These are phyloP conservation scores for Alternaria sp. DNA, from an alignment of 2,329 filamentous ascomycete genomes.

Conservation along the genomic window DNA sequence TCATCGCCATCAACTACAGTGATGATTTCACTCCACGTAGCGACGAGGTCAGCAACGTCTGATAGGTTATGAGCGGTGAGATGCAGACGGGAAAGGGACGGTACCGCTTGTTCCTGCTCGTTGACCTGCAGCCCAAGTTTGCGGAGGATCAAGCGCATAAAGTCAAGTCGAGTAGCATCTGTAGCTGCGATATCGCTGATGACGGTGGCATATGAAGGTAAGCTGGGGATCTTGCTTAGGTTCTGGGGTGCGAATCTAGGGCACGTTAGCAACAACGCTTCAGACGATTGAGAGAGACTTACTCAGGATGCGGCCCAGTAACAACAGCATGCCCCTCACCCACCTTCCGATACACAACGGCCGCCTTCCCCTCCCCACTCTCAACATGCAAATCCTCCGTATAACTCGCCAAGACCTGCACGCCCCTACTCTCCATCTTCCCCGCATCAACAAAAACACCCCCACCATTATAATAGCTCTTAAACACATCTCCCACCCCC, in stretches of 20 bases:
- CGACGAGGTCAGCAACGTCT: slow-evolving; percentile 72
- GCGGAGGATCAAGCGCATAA: slow-evolving; percentile 77
- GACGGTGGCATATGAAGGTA: slow-evolving; percentile 73
- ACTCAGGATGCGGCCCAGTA: slow-evolving; percentile 94
- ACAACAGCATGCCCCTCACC: slow-evolving; percentile 81
- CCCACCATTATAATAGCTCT: slow-evolving; percentile 91
- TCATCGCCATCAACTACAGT: slow-evolving; percentile 69
- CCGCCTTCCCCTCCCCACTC: slow-evolving; percentile 73
- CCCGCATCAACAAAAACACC: slow-evolving; percentile 87
- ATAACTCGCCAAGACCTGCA: slow-evolving; percentile 85
- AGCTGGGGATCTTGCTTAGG: slow-evolving; percentile 69
- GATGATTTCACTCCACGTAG: slow-evolving; percentile 71
- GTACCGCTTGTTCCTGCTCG: slow-evolving; percentile 71
- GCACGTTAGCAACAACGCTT: slow-evolving; percentile 3
- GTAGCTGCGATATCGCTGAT: slow-evolving; percentile 71
- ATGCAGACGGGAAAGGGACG: slow-evolving; percentile 81
- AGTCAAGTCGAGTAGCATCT: slow-evolving; percentile 72
- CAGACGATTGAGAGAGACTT: slow-evolving; percentile 39
- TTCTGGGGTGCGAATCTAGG: slow-evolving; percentile 81
- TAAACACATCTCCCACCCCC: slow-evolving; percentile 66
- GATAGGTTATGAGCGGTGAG: slow-evolving; percentile 72
- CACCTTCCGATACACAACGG: slow-evolving; percentile 81
- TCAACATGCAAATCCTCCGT: slow-evolving; percentile 77
- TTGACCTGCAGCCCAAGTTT: slow-evolving; percentile 85
- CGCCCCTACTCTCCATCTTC: slow-evolving; percentile 65